A percentile compares a stretch with the other conserved stretches of the same genome.
Evolutionary conservation across 108 stramenopile genomes (phyloP).

Genomic region (Schizochytrium sp.): DNA sequence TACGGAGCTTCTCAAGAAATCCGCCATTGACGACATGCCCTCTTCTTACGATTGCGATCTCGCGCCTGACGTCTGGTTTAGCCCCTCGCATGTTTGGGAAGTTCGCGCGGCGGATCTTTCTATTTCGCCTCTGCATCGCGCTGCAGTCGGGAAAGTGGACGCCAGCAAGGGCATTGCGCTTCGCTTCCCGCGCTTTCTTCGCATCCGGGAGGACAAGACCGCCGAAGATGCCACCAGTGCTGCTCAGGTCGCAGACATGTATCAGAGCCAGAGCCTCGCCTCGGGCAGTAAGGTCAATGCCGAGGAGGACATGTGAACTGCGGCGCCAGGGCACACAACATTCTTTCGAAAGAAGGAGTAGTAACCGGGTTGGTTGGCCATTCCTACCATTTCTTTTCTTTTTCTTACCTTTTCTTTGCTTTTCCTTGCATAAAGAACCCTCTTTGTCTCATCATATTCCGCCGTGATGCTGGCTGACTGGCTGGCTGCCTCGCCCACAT

Average conservation of each 20-base stretch:
- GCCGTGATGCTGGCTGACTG: too few relatives aligned
- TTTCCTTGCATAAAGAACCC: too few relatives aligned
- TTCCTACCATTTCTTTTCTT: not conserved
- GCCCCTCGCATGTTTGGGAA: constrained; percentile 92
- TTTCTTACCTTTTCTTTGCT: too few relatives aligned
- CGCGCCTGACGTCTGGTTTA: constrained; percentile 92
- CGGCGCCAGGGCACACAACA: too few relatives aligned
- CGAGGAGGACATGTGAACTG: not conserved
- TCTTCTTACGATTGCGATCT: constrained; percentile 72
- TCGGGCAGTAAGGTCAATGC: not conserved
- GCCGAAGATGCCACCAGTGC: constrained; percentile 86
- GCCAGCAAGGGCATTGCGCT: constrained; percentile 85
- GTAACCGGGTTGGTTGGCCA: too few relatives aligned
- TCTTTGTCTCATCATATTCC: too few relatives aligned
- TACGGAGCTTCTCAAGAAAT: constrained; percentile 61
- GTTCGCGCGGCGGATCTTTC: constrained; percentile 94
- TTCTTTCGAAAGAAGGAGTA: too few relatives aligned
- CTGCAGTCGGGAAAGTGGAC: constrained; percentile 72
- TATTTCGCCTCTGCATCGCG: constrained; percentile 75
- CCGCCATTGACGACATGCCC: constrained; percentile 56
- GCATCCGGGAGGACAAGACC: constrained; percentile 91
- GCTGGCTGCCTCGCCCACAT: too few relatives aligned
- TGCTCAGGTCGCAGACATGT: constrained; percentile 91
- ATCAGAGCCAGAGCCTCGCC: constrained; percentile 61
- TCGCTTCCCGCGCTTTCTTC: constrained; percentile 95